Percentiles rank a stretch among this genome's conserved stretches.
Conservation (phyloP, 2,329 filamentous ascomycete species). For the Tolypocladium sp. region DNA sequence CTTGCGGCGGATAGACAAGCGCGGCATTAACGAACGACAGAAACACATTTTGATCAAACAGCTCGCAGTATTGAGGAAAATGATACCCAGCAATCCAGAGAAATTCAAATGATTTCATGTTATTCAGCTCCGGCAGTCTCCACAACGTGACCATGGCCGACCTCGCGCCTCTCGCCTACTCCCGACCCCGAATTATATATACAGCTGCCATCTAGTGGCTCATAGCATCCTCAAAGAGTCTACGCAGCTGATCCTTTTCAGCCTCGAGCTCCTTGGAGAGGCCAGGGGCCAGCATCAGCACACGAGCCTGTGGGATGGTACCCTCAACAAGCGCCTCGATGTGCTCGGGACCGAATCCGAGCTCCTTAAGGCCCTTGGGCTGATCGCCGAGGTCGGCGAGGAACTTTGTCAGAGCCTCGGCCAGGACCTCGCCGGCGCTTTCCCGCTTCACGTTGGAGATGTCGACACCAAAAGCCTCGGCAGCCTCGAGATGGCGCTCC, state of each 20-base stretch:
- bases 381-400: constrained; percentile 80
- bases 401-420: constrained; percentile 75
- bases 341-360: constrained; percentile 71
- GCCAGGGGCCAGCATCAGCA: constrained; percentile 84
- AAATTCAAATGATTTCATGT: constrained; percentile 30
- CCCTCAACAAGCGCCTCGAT: constrained; percentile 84
- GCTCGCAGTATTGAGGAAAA: constrained; percentile 55
- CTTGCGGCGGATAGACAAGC: constrained; percentile 45
- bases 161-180: background rate
- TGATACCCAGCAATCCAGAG: constrained; percentile 55
- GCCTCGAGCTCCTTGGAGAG: constrained; percentile 59
- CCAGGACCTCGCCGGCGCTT: constrained; percentile 79
- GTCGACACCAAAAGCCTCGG: constrained; percentile 86
- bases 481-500: constrained; percentile 80
- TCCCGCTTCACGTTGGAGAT: constrained; percentile 79
- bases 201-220: constrained; percentile 16
- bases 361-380: constrained; percentile 70
- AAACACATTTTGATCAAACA: constrained; percentile 57
- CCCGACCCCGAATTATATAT: background rate
- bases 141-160: background rate
- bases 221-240: constrained; percentile 56
- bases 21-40: constrained; percentile 53
- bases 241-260: constrained; percentile 63
- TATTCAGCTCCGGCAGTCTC: background rate
- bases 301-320: constrained; percentile 83